Conservation (phyloP, 163 green algal genomes). For the Dunaliella salina region DNA sequence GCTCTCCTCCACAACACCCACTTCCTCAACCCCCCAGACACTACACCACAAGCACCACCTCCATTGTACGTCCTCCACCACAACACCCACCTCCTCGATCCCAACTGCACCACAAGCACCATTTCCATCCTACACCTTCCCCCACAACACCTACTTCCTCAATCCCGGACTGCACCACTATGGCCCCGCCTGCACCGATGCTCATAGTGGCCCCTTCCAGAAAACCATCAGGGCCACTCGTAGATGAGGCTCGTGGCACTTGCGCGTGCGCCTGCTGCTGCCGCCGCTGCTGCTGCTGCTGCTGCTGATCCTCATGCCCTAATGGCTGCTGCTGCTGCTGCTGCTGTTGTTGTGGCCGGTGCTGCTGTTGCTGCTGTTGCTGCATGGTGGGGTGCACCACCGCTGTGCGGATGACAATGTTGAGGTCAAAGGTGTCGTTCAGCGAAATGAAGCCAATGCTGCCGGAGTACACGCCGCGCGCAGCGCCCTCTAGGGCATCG, state of each 20-base stretch:
- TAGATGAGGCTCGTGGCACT: background rate
- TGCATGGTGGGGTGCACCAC: slow-evolving; percentile 32
- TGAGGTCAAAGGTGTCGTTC: slow-evolving; percentile 92
- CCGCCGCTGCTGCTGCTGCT: background rate
- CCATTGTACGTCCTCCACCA: too few species aligned
- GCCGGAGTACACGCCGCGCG: slow-evolving; percentile 89
- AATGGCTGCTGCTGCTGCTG: background rate
- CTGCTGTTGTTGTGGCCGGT: background rate
- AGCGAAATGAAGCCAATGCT: slow-evolving; percentile 84
- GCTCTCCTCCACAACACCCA: background rate
- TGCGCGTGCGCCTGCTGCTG: background rate
- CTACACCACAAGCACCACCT: too few species aligned
- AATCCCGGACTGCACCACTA: slow-evolving; percentile 78
- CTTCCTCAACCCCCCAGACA: slow-evolving; percentile 58
- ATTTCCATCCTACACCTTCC: too few species aligned
- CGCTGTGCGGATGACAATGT: slow-evolving; percentile 96
- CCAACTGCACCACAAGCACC: too few species aligned
- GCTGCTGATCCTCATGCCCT: background rate
- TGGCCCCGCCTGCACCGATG: slow-evolving; percentile 91
- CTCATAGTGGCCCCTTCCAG: slow-evolving; percentile 30
- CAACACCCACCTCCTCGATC: too few species aligned
- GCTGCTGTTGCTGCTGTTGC: background rate
- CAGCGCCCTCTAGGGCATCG: slow-evolving; percentile 74
- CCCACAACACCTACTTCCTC: slow-evolving; percentile 14
- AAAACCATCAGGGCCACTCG: too few species aligned